Percentiles rank a stretch among this genome's conserved stretches.
phyloP scores from a whole-genome alignment of 352 stramenopile genomes.

The Phytophthora tubulina region DNA sequence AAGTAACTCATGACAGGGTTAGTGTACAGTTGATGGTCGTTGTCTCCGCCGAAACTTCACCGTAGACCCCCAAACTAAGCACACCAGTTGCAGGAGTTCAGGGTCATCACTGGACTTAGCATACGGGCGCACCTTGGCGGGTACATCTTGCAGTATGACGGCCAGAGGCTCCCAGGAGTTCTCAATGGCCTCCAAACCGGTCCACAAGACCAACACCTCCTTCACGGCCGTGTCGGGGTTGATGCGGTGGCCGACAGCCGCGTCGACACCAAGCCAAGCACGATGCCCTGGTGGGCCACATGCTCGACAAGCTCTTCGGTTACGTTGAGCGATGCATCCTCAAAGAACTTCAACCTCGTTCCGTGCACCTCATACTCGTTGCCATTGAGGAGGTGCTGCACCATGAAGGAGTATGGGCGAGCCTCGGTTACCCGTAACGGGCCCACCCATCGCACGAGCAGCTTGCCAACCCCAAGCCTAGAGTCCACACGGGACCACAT shows the following conservation, averaged over 20 bases:
- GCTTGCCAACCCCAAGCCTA: slow-evolving; percentile 13
- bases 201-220: slow-evolving; percentile 19
- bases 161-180: slow-evolving; percentile 20
- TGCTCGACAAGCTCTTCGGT: slow-evolving; percentile 29
- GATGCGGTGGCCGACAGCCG: slow-evolving; percentile 11
- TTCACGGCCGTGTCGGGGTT: slow-evolving; percentile 5
- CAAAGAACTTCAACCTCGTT: slow-evolving; percentile 26
- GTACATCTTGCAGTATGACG: slow-evolving; percentile 6
- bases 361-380: slow-evolving; percentile 26
- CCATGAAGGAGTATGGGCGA: slow-evolving; percentile 22
- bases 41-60: no score
- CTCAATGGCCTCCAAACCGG: slow-evolving; percentile 15
- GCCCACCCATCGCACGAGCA: slow-evolving; percentile 22
- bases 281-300: slow-evolving; percentile 21
- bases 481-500: slow-evolving; percentile 27
- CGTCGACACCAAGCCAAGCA: slow-evolving; percentile 10
- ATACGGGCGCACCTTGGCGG: slow-evolving; percentile 12
- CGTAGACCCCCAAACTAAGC: not conserved
- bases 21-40: no score
- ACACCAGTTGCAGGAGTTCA: slow-evolving; percentile 1
- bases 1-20: not conserved
- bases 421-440: slow-evolving; percentile 21
- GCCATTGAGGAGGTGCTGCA: slow-evolving; percentile 24
- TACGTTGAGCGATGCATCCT: slow-evolving; percentile 19
- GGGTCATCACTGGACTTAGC: not conserved